Conservation (phyloP, 164 flowering plant species). For the Macadamia integrifolia region DNA sequence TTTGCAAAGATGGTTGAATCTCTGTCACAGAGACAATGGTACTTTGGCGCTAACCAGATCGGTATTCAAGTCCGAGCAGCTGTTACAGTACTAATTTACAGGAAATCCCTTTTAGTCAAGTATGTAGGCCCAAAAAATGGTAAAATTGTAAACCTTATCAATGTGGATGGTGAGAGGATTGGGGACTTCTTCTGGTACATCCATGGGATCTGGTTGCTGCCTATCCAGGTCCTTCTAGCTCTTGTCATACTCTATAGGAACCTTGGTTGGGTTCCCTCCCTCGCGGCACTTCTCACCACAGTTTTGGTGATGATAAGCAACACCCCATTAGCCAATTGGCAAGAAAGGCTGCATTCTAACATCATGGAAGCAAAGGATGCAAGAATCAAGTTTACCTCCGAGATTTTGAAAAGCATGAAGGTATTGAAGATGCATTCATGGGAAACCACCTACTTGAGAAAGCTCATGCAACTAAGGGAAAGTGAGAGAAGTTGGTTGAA, state of each 20-base stretch:
- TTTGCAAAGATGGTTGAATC: conserved; percentile 70
- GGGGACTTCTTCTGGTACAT: conserved; percentile 67
- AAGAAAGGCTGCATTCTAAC: conserved; percentile 52
- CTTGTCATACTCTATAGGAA: conserved; percentile 54
- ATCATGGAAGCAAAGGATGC: conserved; percentile 84
- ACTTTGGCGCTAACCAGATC: conserved; percentile 68
- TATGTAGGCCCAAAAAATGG: conserved; percentile 44
- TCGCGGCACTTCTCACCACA: conserved; percentile 58
- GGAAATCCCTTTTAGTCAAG: conserved; percentile 48
- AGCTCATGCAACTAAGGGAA: conserved; percentile 53
- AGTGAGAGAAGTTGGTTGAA: conserved; percentile 54
- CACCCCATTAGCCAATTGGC: conserved; percentile 67
- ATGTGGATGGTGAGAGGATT: conserved; percentile 72
- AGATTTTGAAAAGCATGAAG: conserved; percentile 72
- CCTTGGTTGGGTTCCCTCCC: conserved; percentile 59
- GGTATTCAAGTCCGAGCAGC: conserved; percentile 66
- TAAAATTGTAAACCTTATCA: conserved; percentile 50
- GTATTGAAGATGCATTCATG: conserved; percentile 79
- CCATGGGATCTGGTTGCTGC: conserved; percentile 84
- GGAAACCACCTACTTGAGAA: conserved; percentile 57
- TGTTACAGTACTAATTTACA: conserved; percentile 48
- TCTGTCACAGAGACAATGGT: conserved; percentile 76
- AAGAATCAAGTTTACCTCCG: conserved; percentile 73
- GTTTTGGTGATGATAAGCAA: conserved; percentile 63
- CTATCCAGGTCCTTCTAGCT: conserved; percentile 67